A percentile compares a stretch with the other conserved stretches of the same genome.
Evolutionary conservation across 2,329 filamentous ascomycete species (phyloP).

Genomic region (Rosellinia necatrix): DNA sequence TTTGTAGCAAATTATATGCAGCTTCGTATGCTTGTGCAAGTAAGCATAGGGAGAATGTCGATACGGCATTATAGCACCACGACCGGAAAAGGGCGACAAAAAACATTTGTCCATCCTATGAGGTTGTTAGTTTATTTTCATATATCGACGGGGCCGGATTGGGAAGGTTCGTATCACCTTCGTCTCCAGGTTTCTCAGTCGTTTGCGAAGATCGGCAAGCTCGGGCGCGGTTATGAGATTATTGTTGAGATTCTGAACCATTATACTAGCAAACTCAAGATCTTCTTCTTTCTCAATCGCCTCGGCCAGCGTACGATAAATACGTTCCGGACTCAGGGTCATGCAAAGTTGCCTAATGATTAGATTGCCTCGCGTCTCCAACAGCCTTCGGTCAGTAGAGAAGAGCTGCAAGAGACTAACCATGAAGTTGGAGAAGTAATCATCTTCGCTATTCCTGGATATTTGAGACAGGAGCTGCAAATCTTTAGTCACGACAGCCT

Average conservation of each 20-base stretch:
- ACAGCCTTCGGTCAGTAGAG: constrained; percentile 85
- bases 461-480: constrained; percentile 94
- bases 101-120: constrained; percentile 87
- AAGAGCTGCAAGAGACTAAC: constrained; percentile 94
- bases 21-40: constrained; percentile 98
- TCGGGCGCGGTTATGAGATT: constrained; percentile 98
- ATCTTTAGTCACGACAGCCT: constrained; percentile 94
- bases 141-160: background rate
- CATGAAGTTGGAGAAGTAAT: constrained; percentile 98
- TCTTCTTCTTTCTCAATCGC: constrained; percentile 98
- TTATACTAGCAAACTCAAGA: constrained; percentile 97
- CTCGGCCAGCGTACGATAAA: constrained; percentile 93
- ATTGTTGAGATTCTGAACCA: constrained; percentile 99
- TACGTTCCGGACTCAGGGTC: constrained; percentile 89
- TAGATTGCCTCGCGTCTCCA: constrained; percentile 91
- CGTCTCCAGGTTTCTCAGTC: constrained; percentile 86
- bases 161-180: constrained; percentile 57
- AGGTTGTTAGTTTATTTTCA: constrained; percentile 19
- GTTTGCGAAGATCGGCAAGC: constrained; percentile 85
- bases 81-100: constrained; percentile 94
- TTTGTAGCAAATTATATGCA: constrained; percentile 92
- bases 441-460: constrained; percentile 93
- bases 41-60: constrained; percentile 93
- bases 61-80: constrained; percentile 98
- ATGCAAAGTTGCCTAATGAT: constrained; percentile 96